Conservation (phyloP, 768 basidiomycete species). For the Calocera viscosa region DNA sequence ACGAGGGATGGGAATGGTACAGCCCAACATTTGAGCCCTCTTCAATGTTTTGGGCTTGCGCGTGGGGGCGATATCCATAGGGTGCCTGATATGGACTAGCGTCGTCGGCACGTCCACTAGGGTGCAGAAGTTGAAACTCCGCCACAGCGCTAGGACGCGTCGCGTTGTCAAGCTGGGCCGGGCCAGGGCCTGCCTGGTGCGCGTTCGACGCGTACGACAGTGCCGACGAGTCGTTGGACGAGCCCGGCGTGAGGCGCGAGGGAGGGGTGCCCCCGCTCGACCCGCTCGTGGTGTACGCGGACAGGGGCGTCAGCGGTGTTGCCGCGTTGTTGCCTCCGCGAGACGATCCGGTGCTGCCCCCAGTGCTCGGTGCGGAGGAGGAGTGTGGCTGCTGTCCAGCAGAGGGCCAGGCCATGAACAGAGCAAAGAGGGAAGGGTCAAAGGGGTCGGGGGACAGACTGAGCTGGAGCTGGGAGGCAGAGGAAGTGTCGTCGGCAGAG, state of each 20-base stretch:
- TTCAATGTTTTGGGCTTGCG: conserved; percentile 5
- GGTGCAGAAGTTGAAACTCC: conserved; percentile 8
- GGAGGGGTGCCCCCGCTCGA: background rate
- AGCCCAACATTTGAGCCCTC: background rate
- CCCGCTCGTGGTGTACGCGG: background rate
- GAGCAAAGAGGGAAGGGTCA: conserved; percentile 6
- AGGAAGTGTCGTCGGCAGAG: background rate
- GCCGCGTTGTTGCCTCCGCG: conserved; percentile 3
- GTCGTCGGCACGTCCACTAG: conserved; percentile 8
- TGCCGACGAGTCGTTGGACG: background rate
- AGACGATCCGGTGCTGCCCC: conserved; percentile 2
- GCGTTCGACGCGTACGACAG: conserved; percentile 7
- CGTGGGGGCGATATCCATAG: conserved; percentile 7
- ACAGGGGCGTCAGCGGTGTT: background rate
- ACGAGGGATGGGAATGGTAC: background rate
- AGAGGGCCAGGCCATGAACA: conserved; percentile 5
- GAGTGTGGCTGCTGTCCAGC: background rate
- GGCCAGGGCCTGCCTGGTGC: background rate
- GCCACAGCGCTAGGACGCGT: conserved; percentile 3
- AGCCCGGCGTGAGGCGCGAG: background rate
- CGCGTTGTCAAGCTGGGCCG: conserved; percentile 1
- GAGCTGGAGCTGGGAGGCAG: background rate
- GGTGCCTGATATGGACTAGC: conserved; percentile 6
- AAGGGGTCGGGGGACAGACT: background rate
- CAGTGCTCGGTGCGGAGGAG: background rate